Evolutionary conservation across 345 rosid species (phyloP).

Genomic region (Dovyalis caffra): DNA sequence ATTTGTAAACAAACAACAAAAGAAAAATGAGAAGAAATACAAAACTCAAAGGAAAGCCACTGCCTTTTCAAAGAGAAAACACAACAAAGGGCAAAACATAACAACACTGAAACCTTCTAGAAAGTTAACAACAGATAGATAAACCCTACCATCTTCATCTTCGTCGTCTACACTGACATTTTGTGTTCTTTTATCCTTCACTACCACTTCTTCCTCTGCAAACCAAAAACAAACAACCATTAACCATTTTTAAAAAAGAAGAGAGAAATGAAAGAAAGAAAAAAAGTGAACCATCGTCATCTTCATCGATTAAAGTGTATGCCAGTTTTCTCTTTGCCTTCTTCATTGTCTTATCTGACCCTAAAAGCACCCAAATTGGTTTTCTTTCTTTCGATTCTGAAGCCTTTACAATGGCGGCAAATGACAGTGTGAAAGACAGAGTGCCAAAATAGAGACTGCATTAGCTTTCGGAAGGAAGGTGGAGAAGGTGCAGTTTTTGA

Average conservation of each 20-base stretch:
- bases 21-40: too few species aligned
- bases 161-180: background rate
- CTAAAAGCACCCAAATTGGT: background rate
- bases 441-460: background rate
- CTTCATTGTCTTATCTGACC: background rate
- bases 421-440: background rate
- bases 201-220: background rate
- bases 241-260: background rate
- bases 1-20: too few species aligned
- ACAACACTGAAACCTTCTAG: background rate
- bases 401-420: background rate
- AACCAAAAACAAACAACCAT: background rate
- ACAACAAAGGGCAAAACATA: background rate
- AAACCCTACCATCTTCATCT: background rate
- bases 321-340: background rate
- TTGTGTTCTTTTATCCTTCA: background rate
- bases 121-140: background rate
- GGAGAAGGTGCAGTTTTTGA: background rate
- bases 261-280: background rate
- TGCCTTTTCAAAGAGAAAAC: background rate
- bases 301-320: background rate
- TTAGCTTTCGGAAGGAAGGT: too few species aligned
- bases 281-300: background rate
- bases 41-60: too few species aligned
- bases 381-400: background rate